Conservation (phyloP, 176 grass and related monocot species). For the Rhynchospora pubera region DNA sequence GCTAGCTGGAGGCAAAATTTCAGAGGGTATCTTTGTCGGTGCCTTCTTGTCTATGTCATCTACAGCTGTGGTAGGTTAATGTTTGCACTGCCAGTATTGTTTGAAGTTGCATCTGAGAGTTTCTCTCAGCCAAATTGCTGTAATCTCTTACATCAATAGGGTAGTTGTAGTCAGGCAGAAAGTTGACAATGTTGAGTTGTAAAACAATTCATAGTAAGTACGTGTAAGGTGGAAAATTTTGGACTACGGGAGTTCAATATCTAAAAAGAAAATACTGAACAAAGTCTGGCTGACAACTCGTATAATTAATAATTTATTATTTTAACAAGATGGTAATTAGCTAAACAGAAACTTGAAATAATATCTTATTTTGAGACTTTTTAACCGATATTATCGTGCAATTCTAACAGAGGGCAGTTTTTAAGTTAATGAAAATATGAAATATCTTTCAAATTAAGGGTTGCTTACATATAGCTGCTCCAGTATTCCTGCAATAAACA, state of each 20-base stretch:
- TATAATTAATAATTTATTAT: constrained; percentile 5
- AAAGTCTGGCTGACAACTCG: background rate
- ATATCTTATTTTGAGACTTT: background rate
- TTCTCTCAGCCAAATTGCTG: background rate
- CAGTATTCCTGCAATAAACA: background rate
- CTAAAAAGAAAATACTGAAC: background rate
- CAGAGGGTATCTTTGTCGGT: constrained; percentile 93
- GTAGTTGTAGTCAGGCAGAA: background rate
- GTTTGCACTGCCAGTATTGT: background rate
- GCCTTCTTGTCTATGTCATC: constrained; percentile 99
- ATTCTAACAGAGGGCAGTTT: background rate
- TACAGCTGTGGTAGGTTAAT: constrained; percentile 73
- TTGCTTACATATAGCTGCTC: background rate
- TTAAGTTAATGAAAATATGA: background rate
- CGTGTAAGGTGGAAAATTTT: background rate
- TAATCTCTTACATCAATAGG: background rate
- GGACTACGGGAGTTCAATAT: background rate
- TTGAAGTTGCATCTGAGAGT: background rate
- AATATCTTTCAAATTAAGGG: background rate
- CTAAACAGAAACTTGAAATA: background rate
- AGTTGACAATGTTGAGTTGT: background rate
- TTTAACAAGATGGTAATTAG: background rate
- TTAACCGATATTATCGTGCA: background rate
- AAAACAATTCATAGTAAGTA: background rate
- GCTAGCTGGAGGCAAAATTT: constrained; percentile 92